A percentile compares a stretch with the other conserved stretches of the same genome.
Evolutionary conservation across 2,329 filamentous ascomycete genomes (phyloP).

Genomic region (Herpotrichia juniperi): DNA sequence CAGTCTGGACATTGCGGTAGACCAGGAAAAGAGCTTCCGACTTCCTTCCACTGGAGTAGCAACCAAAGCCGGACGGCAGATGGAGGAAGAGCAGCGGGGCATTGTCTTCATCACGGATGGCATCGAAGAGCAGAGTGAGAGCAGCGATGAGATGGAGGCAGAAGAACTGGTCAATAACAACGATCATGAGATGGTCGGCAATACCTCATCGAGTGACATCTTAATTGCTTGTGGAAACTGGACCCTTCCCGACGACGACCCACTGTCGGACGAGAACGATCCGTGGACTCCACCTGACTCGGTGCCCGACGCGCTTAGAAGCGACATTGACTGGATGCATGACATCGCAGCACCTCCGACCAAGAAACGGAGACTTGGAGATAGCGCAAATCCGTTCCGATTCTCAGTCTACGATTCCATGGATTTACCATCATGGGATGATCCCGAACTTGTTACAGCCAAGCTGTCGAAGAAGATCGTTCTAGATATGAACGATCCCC

Average conservation of each 20-base stretch:
- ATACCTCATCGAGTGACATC: conserved; percentile 79
- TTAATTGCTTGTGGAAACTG: conserved; percentile 87
- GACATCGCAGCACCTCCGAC: conserved; percentile 48
- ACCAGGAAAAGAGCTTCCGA: conserved; percentile 85
- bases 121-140: conserved; percentile 53
- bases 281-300: conserved; percentile 33
- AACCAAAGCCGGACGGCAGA: conserved; percentile 55
- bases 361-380: conserved; percentile 69
- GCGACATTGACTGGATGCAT: conserved; percentile 41
- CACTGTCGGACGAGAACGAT: conserved; percentile 35
- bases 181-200: conserved; percentile 71
- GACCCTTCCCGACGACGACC: conserved; percentile 61
- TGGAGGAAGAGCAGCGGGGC: conserved; percentile 61
- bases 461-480: conserved; percentile 78
- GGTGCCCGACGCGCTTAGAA: conserved; percentile 25
- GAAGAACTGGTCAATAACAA: conserved; percentile 55
- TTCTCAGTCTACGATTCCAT: conserved; percentile 46
- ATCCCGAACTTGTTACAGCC: conserved; percentile 76
- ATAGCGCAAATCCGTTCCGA: conserved; percentile 23
- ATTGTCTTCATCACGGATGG: conserved; percentile 54
- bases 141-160: conserved; percentile 52
- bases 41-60: conserved; percentile 63
- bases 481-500: conserved; percentile 86
- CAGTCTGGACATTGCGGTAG: conserved; percentile 81
- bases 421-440: conserved; percentile 71